Percentiles rank a stretch among this genome's conserved stretches.
Conservation (phyloP, 176 grass and related monocot genomes). For the Zea luxurians region DNA sequence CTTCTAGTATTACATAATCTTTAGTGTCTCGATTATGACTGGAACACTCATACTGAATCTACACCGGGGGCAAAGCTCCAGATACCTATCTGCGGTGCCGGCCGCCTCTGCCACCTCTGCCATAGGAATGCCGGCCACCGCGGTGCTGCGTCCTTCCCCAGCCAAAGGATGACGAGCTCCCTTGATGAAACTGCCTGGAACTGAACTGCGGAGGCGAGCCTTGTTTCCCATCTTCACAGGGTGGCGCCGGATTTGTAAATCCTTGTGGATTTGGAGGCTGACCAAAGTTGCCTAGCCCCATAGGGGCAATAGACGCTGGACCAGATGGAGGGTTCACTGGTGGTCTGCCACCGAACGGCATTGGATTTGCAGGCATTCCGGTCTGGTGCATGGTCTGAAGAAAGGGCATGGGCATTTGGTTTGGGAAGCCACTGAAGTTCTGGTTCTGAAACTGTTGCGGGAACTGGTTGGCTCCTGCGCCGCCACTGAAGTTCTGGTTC, state of each 20-base stretch:
- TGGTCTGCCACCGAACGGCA: constrained; percentile 35
- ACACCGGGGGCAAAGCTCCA: background rate
- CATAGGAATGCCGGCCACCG: constrained; percentile 52
- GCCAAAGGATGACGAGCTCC: constrained; percentile 54
- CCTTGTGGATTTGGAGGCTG: constrained; percentile 39
- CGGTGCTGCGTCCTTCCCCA: constrained; percentile 47
- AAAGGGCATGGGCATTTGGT: constrained; percentile 42
- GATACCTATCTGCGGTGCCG: constrained; percentile 39
- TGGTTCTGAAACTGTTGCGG: constrained; percentile 54
- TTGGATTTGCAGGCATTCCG: constrained; percentile 28
- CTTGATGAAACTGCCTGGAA: constrained; percentile 46
- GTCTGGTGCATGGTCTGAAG: constrained; percentile 41
- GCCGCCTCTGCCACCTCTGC: constrained; percentile 47
- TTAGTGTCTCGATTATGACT: background rate
- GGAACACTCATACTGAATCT: background rate
- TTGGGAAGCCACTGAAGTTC: constrained; percentile 43
- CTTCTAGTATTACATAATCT: constrained; percentile 4
- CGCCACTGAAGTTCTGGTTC: constrained; percentile 45
- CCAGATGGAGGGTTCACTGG: constrained; percentile 34
- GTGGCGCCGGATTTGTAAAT: background rate
- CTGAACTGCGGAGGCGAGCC: constrained; percentile 32
- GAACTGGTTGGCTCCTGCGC: constrained; percentile 33
- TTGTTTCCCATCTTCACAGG: constrained; percentile 19
- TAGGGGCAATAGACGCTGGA: constrained; percentile 25
- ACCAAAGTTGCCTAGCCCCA: constrained; percentile 42